Evolutionary conservation across 1,284 basidiomycete species (phyloP), one percentile per base, ranked within the genome.

Genomic region (Irpex rosettiformis): DNA sequence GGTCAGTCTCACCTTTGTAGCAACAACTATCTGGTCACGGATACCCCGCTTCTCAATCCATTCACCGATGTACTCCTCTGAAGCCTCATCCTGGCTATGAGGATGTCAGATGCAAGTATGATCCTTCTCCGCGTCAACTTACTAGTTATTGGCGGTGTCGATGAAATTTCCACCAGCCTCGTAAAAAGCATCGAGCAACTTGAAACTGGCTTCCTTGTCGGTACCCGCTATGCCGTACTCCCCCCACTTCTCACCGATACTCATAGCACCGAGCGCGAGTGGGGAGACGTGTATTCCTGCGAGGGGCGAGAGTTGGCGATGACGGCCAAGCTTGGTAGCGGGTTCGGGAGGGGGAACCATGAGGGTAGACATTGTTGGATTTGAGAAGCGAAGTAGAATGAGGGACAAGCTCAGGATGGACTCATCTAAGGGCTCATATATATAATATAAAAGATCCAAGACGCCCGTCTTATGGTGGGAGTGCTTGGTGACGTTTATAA

Each of bases 261-360:
- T 74, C 79, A 80, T 80, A 11, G 73, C 77, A 11, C 80, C 80
- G 6, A 82, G 70, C 59, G 72, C 73, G n/a, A 82, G 67, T 0
- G 80, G 80, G 1, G 79, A 80, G 42, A 82, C 79, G 58, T 73
- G 68, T 48, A 78, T 40, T 22, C 63, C 62, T 18, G 59, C 63
- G 6, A 45, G 27, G 1, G 65, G 64, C 4, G 64, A 64, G 22
- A 67, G 57, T 16, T 60, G 58, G 25, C 65, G 62, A 40, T 66
- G 63, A n/a, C 59, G 64, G n/a, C 58, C 66, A 22, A 67, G 65
- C 37, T 60, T 59, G 42, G 65, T 63, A 6, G 43, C 13, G 0
- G 64, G 60, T 13, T 29, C 43, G 10, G 59, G 59, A 30, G 59
- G 55, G 25, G 51, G 55, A 13, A 43, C 40, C 54, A 47, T 57